Percentiles rank a stretch among this genome's conserved stretches.
These are phyloP conservation scores for Peltaster fructicola DNA, from an alignment of 2,329 filamentous ascomycete species.

Conservation along the genomic window DNA sequence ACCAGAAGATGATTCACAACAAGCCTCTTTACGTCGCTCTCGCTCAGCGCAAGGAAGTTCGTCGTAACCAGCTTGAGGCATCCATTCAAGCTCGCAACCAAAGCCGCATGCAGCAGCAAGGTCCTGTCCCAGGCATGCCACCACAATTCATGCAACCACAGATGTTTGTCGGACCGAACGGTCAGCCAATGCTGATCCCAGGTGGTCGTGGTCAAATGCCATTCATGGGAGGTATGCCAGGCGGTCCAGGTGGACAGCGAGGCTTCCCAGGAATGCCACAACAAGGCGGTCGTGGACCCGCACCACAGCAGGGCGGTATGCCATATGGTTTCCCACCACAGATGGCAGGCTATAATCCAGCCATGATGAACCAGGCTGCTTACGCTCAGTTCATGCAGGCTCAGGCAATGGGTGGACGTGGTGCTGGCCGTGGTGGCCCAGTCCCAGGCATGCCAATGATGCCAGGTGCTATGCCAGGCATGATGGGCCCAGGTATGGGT, in stretches of 20 bases:
- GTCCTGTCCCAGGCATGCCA: slow-evolving; percentile 64
- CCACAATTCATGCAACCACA: slow-evolving; percentile 60
- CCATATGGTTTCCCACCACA: slow-evolving; percentile 60
- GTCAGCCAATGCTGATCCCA: slow-evolving; percentile 45
- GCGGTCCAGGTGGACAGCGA: slow-evolving; percentile 63
- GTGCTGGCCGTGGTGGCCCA: slow-evolving; percentile 33
- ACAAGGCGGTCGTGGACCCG: slow-evolving; percentile 73
- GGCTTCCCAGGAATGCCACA: slow-evolving; percentile 70
- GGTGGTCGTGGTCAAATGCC: slow-evolving; percentile 40
- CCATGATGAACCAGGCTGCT: slow-evolving; percentile 59
- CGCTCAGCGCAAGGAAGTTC: slow-evolving; percentile 97
- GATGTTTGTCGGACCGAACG: slow-evolving; percentile 77
- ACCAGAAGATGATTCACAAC: slow-evolving; percentile 94
- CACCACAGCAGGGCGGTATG: slow-evolving; percentile 59
- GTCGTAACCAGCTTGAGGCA: slow-evolving; percentile 96
- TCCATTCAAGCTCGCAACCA: slow-evolving; percentile 99
- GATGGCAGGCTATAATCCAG: slow-evolving; percentile 55
- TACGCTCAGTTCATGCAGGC: slow-evolving; percentile 37
- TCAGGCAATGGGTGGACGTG: slow-evolving; percentile 28
- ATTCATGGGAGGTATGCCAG: slow-evolving; percentile 44
- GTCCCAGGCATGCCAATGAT: slow-evolving; percentile 60
- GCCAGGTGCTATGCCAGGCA: slow-evolving; percentile 20
- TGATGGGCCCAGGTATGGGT: slow-evolving; percentile 20
- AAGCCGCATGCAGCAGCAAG: slow-evolving; percentile 93
- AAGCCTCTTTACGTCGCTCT: slow-evolving; percentile 97